A percentile compares a stretch with the other conserved stretches of the same genome.
Conservation (phyloP, 345 rosid genomes). For the Diplotaxis tenuifolia region DNA sequence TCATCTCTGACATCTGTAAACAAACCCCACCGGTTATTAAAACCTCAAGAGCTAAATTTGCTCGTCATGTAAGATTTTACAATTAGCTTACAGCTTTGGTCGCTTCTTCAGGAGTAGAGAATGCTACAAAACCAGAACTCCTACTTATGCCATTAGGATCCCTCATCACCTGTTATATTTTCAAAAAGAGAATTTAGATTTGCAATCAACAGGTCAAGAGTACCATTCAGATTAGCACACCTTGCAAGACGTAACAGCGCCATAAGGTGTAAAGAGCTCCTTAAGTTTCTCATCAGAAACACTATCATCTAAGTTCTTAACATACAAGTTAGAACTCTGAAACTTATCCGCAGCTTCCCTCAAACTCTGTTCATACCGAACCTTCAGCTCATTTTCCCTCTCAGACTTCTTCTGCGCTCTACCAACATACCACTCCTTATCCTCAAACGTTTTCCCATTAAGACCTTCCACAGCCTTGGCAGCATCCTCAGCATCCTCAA, state of each 20-base stretch:
- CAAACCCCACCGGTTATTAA: not conserved
- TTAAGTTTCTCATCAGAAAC: constrained; percentile 82
- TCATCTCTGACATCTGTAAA: constrained; percentile 35
- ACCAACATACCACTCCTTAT: constrained; percentile 89
- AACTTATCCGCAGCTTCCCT: constrained; percentile 80
- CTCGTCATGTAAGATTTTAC: not conserved
- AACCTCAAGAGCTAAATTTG: not conserved
- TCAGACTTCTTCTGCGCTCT: constrained; percentile 56
- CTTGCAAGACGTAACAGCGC: constrained; percentile 85
- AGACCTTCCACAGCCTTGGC: constrained; percentile 82
- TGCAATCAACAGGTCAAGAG: not conserved
- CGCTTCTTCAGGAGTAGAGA: constrained; percentile 81
- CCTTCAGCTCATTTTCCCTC: constrained; percentile 68
- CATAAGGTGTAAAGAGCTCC: constrained; percentile 78
- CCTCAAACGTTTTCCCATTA: constrained; percentile 70
- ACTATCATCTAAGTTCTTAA: constrained; percentile 74
- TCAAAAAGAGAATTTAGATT: not conserved
- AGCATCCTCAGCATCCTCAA: constrained; percentile 84
- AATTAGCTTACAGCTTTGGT: constrained; percentile 66
- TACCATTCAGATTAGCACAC: constrained; percentile 34
- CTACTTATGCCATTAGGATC: constrained; percentile 72
- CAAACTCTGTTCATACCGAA: constrained; percentile 70
- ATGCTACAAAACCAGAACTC: constrained; percentile 82
- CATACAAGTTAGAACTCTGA: constrained; percentile 70
- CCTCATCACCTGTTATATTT: constrained; percentile 60